Conservation (phyloP, 2,329 filamentous ascomycete species). For the Phyllosticta ampelicida region DNA sequence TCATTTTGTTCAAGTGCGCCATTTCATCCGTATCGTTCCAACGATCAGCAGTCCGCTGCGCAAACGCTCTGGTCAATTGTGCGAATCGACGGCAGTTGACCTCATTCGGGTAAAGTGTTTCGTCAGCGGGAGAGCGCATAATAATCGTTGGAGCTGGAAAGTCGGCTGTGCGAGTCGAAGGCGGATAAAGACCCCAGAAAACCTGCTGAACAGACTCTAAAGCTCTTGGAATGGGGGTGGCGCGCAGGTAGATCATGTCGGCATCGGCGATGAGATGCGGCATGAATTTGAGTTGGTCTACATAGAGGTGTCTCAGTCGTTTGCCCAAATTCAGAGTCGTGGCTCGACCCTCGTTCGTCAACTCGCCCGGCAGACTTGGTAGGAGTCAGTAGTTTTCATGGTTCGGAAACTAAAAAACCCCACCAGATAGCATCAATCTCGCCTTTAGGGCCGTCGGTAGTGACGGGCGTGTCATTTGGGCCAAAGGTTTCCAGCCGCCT, state of each 20-base stretch:
- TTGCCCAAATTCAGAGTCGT: constrained; percentile 39
- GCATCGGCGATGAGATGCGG: constrained; percentile 31
- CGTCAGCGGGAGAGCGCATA: constrained; percentile 34
- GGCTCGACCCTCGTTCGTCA: constrained; percentile 40
- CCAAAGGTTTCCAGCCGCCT: constrained; percentile 78
- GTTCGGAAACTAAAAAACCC: constrained; percentile 23
- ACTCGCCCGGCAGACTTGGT: constrained; percentile 35
- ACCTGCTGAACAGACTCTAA: constrained; percentile 41
- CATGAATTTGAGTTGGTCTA: constrained; percentile 40
- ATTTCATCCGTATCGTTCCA: constrained; percentile 61
- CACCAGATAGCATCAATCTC: constrained; percentile 75
- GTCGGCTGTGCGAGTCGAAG: constrained; percentile 29
- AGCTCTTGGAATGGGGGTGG: constrained; percentile 40
- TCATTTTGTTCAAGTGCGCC: constrained; percentile 65
- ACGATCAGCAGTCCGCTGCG: constrained; percentile 34
- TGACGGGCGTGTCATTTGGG: constrained; percentile 48
- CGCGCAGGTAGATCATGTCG: constrained; percentile 36
- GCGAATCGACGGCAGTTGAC: constrained; percentile 38
- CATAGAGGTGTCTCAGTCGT: constrained; percentile 38
- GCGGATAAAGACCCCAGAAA: constrained; percentile 39
- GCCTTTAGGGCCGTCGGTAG: constrained; percentile 56
- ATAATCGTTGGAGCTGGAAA: constrained; percentile 36
- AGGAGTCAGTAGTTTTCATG: background rate
- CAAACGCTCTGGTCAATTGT: constrained; percentile 37
- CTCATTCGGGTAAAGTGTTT: constrained; percentile 42